Evolutionary conservation across 441 rosid genomes (phyloP).

Genomic region (Adansonia madagascariensis): DNA sequence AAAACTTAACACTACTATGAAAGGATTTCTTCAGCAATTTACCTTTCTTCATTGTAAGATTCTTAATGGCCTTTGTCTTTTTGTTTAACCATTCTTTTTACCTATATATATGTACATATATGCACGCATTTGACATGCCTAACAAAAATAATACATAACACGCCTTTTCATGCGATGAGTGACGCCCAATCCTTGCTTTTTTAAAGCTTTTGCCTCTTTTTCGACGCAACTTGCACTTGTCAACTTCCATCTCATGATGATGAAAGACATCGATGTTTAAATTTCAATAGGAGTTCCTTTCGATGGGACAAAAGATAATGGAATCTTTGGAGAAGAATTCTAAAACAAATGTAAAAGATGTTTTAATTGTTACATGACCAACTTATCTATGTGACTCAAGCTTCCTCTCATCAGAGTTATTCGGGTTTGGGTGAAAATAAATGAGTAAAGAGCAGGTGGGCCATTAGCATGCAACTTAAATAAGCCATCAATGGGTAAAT

Average conservation of each 20-base stretch:
- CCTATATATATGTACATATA: neutral
- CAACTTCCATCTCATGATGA: neutral
- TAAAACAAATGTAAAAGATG: neutral
- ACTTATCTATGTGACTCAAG: neutral
- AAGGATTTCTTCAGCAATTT: neutral
- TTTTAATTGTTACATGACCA: neutral
- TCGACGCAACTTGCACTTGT: neutral
- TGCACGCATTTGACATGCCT: neutral
- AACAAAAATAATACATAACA: too few relatives aligned
- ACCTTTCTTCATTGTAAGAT: neutral
- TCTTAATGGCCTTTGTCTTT: neutral
- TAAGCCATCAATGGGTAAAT: neutral
- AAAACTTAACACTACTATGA: neutral
- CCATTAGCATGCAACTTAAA: neutral
- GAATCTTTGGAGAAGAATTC: neutral
- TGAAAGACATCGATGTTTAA: neutral
- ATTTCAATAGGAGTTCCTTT: neutral
- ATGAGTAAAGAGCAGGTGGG: neutral
- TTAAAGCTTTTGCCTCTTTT: neutral
- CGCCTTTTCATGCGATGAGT: neutral
- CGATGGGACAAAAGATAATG: neutral
- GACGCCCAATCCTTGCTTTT: neutral
- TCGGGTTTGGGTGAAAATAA: neutral
- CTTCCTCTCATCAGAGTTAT: constrained; percentile 11
- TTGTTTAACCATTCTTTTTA: neutral